phyloP scores from a whole-genome alignment of 2,329 filamentous ascomycete species.

The Fusarium albidum region DNA sequence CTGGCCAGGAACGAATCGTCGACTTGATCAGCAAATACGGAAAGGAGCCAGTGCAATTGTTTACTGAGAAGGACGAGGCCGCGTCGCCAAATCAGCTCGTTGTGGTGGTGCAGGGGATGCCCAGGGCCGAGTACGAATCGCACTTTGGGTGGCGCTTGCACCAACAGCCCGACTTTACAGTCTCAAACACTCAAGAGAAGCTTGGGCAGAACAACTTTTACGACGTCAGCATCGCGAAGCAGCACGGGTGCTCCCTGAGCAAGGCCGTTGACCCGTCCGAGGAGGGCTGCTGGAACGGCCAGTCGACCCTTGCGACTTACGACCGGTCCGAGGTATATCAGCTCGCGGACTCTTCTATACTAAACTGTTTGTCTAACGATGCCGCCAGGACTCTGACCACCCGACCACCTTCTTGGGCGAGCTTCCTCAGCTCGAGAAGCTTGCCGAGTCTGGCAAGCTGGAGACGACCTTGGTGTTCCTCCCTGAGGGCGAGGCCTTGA shows the following conservation, averaged over 20 bases:
- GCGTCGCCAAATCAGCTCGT: slow-evolving; percentile 62
- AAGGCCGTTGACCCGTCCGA: slow-evolving; percentile 54
- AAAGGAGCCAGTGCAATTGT: slow-evolving; percentile 59
- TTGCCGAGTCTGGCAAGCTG: slow-evolving; percentile 59
- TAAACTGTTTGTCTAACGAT: slow-evolving; percentile 32
- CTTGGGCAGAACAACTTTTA: slow-evolving; percentile 54
- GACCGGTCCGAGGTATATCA: slow-evolving; percentile 53
- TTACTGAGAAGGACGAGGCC: slow-evolving; percentile 48
- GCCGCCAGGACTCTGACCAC: slow-evolving; percentile 48
- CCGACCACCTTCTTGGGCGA: slow-evolving; percentile 54
- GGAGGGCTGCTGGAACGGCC: slow-evolving; percentile 54
- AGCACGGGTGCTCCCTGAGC: slow-evolving; percentile 49
- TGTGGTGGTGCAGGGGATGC: slow-evolving; percentile 66
- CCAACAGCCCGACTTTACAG: slow-evolving; percentile 56
- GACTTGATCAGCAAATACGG: slow-evolving; percentile 68
- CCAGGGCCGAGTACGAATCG: slow-evolving; percentile 52
- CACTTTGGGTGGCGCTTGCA: slow-evolving; percentile 51
- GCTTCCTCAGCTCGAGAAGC: slow-evolving; percentile 54
- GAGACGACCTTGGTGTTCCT: slow-evolving; percentile 66
- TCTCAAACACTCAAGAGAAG: slow-evolving; percentile 54
- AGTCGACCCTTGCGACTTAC: slow-evolving; percentile 54
- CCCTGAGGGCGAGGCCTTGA: slow-evolving; percentile 53
- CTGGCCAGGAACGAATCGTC: slow-evolving; percentile 58
- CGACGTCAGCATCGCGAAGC: slow-evolving; percentile 47
- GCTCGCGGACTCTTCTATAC: not conserved